These are phyloP conservation scores for Adansonia grandidieri DNA, from an alignment of 441 rosid genomes.

Conservation along the genomic window DNA sequence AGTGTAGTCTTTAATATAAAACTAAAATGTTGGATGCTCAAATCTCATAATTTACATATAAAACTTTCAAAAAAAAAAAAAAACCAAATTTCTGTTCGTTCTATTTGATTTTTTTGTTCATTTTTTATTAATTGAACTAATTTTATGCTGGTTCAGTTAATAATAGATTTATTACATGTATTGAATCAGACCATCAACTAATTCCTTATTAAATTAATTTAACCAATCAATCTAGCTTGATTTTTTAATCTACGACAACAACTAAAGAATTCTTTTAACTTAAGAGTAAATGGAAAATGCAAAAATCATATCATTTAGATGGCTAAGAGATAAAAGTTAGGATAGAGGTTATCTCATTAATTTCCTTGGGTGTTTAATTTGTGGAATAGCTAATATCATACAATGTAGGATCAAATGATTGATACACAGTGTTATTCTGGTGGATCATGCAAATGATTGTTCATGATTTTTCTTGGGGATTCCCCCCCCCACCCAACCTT, in stretches of 20 bases:
- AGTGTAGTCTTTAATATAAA: too few species aligned
- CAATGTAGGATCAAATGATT: constrained; percentile 27
- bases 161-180: too few species aligned
- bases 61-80: too few species aligned
- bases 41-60: too few species aligned
- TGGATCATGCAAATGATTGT: constrained; percentile 33
- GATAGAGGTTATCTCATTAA: not conserved
- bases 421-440: constrained; percentile 12
- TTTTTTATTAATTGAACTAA: too few species aligned
- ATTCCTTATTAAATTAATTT: too few species aligned
- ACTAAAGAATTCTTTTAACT: not conserved
- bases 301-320: constrained; percentile 1
- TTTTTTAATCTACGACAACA: not conserved
- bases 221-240: not conserved
- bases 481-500: not conserved
- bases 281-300: not conserved
- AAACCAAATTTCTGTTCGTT: too few species aligned
- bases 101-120: too few species aligned
- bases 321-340: not conserved
- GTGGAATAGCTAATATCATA: constrained; percentile 21
- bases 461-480: constrained; percentile 2
- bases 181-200: too few species aligned
- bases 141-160: too few species aligned
- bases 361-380: not conserved
- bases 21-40: too few species aligned